Evolutionary conservation across 768 basidiomycete species (phyloP).

Genomic region (Calvatia gigantea): DNA sequence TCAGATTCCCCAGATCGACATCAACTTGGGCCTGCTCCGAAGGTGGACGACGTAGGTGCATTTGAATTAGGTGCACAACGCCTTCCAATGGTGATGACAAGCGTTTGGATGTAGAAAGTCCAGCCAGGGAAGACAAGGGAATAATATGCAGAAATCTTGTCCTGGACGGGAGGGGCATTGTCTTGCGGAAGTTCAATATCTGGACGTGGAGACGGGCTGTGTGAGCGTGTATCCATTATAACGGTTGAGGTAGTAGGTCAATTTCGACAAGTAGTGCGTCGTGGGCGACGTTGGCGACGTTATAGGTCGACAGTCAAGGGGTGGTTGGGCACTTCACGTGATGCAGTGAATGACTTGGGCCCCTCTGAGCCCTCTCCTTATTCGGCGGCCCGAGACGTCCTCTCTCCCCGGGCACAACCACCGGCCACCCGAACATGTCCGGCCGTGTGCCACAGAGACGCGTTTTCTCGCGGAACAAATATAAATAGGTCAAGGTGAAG

Average conservation of each 20-base stretch:
- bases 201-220: conserved; percentile 33
- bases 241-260: conserved; percentile 15
- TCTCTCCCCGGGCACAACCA: conserved; percentile 13
- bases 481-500: neutral
- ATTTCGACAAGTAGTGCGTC: conserved; percentile 22
- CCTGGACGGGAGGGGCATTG: conserved; percentile 40
- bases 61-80: conserved; percentile 61
- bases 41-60: conserved; percentile 52
- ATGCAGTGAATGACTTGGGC: conserved; percentile 11
- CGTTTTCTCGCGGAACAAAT: neutral
- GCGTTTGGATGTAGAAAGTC: conserved; percentile 96
- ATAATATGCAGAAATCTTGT: conserved; percentile 91
- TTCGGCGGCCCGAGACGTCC: conserved; percentile 8
- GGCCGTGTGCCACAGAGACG: neutral
- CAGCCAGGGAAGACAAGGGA: conserved; percentile 91
- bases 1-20: conserved; percentile 92
- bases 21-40: conserved; percentile 61
- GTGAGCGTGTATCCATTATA: conserved; percentile 41
- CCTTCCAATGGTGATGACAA: conserved; percentile 91
- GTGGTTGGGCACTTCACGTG: conserved; percentile 24
- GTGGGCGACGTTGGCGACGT: conserved; percentile 22
- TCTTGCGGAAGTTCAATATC: conserved; percentile 24
- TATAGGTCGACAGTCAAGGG: conserved; percentile 25
- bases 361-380: too few relatives aligned
- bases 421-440: neutral